A percentile compares a stretch with the other conserved stretches of the same genome.
Conservation (phyloP, 495 filamentous ascomycete species). For the Platismatia glauca region DNA sequence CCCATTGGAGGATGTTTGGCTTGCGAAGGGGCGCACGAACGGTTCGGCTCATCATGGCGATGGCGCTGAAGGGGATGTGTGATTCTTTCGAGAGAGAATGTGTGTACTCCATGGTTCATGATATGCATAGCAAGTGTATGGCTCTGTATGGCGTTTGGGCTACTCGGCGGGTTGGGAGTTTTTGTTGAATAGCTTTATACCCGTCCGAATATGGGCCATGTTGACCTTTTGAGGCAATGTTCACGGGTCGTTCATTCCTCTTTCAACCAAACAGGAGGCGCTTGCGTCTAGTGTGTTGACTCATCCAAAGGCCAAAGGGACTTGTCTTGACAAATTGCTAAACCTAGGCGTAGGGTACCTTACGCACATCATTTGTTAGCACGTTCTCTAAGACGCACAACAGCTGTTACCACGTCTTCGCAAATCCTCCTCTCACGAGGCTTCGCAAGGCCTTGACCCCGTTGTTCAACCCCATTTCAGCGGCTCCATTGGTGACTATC, state of each 20-base stretch:
- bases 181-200: constrained; percentile 1
- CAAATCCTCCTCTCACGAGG: constrained; percentile 35
- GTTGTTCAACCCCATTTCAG: background rate
- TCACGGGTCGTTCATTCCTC: background rate
- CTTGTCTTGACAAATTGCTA: background rate
- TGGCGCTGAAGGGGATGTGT: constrained; percentile 23
- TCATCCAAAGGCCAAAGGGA: background rate
- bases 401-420: constrained; percentile 32
- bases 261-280: background rate
- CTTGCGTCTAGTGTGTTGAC: background rate
- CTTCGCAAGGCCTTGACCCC: constrained; percentile 28
- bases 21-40: constrained; percentile 18
- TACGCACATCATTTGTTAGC: constrained; percentile 1
- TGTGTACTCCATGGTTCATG: background rate
- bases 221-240: background rate
- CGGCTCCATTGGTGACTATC: constrained; percentile 21
- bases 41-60: constrained; percentile 28
- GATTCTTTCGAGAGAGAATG: background rate
- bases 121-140: constrained; percentile 7
- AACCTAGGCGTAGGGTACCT: background rate
- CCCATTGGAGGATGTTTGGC: constrained; percentile 43
- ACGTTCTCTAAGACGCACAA: background rate
- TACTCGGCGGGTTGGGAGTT: background rate
- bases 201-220: constrained; percentile 1
- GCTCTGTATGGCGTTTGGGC: constrained; percentile 5